Percentiles rank a stretch among this genome's conserved stretches.
Conservation (phyloP, 225 moss, liverwort and hornwort species). For the Physcomitrium patens region DNA sequence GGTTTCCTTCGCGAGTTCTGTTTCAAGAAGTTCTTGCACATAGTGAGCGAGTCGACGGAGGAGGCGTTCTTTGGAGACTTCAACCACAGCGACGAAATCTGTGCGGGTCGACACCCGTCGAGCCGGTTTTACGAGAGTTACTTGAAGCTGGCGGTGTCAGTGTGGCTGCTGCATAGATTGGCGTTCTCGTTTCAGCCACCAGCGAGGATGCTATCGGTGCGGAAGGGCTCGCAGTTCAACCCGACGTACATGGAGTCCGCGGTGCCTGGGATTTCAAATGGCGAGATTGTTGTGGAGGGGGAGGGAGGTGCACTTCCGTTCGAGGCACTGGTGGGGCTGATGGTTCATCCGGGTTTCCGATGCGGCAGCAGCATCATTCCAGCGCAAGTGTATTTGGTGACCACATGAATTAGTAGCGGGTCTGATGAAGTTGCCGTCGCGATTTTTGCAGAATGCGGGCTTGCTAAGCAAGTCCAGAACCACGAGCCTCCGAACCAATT, state of each 20-base stretch:
- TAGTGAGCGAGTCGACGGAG: conserved; percentile 41
- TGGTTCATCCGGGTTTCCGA: conserved; percentile 45
- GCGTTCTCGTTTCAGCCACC: conserved; percentile 44
- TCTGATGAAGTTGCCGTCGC: not conserved
- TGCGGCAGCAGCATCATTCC: conserved; percentile 40
- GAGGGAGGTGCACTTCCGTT: not conserved
- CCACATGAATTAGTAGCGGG: conserved; percentile 14
- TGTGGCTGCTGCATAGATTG: conserved; percentile 45
- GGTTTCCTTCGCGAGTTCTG: conserved; percentile 44
- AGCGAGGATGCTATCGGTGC: conserved; percentile 38
- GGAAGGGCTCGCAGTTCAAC: conserved; percentile 38
- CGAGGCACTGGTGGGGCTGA: conserved; percentile 20
- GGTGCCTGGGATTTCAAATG: conserved; percentile 34
- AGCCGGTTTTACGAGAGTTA: conserved; percentile 45
- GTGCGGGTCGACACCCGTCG: conserved; percentile 36
- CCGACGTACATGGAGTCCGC: conserved; percentile 42
- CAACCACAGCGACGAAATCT: conserved; percentile 48
- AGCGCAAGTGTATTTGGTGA: conserved; percentile 44
- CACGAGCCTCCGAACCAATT: not conserved
- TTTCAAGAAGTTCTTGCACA: conserved; percentile 44
- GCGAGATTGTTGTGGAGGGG: not conserved
- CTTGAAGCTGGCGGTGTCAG: conserved; percentile 42
- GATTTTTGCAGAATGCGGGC: not conserved
- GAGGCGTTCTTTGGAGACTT: conserved; percentile 43
- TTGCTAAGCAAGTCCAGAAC: not conserved